phyloP scores from a whole-genome alignment of 2,329 filamentous ascomycete genomes.

The Calonectria henricotiae region DNA sequence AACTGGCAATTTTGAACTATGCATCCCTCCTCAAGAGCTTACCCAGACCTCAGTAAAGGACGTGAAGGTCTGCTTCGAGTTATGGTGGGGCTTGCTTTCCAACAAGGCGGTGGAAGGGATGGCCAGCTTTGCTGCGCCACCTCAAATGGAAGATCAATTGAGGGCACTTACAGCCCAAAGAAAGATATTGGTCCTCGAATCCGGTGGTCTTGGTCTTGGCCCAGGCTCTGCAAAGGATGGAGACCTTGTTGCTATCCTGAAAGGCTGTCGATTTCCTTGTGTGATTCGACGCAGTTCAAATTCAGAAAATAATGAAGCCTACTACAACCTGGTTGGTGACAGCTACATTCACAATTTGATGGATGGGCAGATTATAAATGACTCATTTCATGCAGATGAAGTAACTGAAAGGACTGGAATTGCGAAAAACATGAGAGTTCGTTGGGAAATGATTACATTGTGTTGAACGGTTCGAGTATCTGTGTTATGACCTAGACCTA shows the following conservation, averaged over 20 bases:
- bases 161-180: neutral
- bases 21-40: neutral
- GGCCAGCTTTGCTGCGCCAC: neutral
- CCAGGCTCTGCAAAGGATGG: neutral
- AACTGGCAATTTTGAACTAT: neutral
- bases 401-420: neutral
- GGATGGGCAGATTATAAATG: neutral
- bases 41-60: neutral
- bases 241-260: neutral
- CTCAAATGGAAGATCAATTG: neutral
- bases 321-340: neutral
- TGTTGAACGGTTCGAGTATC: neutral
- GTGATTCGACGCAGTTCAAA: neutral
- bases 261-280: conserved; percentile 4
- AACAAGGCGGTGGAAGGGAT: neutral
- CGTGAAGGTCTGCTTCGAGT: neutral
- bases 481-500: too few relatives aligned
- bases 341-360: neutral
- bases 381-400: neutral
- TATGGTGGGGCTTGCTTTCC: conserved; percentile 1
- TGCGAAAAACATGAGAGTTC: neutral
- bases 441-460: neutral
- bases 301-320: neutral
- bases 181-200: neutral
- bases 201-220: neutral